phyloP scores from a whole-genome alignment of 2,329 filamentous ascomycete genomes.

The Pseudovirgaria hyperparasitica region DNA sequence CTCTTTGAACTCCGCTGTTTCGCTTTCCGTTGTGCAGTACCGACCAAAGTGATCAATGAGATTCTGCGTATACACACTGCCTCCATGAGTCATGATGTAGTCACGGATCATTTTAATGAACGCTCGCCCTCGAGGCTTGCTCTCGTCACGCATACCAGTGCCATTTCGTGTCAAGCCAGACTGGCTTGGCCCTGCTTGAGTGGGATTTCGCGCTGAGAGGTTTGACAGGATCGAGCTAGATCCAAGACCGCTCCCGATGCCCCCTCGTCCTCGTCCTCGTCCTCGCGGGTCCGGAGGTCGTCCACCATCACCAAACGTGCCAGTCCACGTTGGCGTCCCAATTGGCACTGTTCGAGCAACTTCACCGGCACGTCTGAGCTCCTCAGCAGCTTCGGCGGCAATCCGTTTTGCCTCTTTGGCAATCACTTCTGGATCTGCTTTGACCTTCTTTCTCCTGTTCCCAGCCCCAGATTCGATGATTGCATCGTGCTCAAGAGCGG shows the following conservation, averaged over 20 bases:
- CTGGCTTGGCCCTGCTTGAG: constrained; percentile 22
- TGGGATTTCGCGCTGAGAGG: constrained; percentile 26
- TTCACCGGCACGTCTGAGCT: constrained; percentile 61
- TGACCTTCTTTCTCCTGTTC: constrained; percentile 48
- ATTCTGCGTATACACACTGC: constrained; percentile 69
- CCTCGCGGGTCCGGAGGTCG: constrained; percentile 35
- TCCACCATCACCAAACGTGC: constrained; percentile 65
- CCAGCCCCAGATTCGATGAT: constrained; percentile 45
- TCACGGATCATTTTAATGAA: constrained; percentile 51
- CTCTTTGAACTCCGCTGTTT: constrained; percentile 68
- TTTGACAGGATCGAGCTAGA: constrained; percentile 31
- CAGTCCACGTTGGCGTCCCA: constrained; percentile 89
- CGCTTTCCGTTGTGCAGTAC: constrained; percentile 55
- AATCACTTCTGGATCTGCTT: constrained; percentile 66
- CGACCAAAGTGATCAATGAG: constrained; percentile 83
- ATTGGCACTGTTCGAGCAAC: constrained; percentile 61
- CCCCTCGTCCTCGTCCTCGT: constrained; percentile 24
- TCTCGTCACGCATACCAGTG: constrained; percentile 11
- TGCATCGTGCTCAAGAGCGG: constrained; percentile 84
- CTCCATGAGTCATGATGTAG: constrained; percentile 67
- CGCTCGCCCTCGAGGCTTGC: constrained; percentile 21
- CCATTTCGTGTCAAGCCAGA: constrained; percentile 7
- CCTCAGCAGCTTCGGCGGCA: constrained; percentile 63
- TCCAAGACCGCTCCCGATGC: constrained; percentile 22
- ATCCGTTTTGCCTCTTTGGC: constrained; percentile 70